Conservation (phyloP, 139 green algal genomes). For the Spirogloea muscicola region DNA sequence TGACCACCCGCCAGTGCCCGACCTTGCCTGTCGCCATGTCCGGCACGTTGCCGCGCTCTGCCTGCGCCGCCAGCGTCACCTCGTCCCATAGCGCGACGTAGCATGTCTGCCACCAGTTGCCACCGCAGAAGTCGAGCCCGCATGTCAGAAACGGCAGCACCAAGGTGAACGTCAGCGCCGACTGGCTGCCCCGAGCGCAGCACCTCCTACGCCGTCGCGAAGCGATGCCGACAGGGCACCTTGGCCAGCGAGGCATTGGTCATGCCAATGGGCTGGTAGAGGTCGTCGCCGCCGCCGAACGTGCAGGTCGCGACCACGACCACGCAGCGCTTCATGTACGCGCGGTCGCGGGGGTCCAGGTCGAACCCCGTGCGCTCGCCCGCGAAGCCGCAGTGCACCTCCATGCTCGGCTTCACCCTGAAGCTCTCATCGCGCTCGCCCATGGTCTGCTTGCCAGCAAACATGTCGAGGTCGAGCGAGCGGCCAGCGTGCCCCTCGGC, state of each 20-base stretch:
- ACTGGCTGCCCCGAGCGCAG: too few species aligned
- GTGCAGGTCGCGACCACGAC: slow-evolving; percentile 13
- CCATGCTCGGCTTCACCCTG: slow-evolving; percentile 23
- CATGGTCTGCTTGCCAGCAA: slow-evolving; percentile 36
- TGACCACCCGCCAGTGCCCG: slow-evolving; percentile 17
- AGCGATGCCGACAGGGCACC: too few species aligned
- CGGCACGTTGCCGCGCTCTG: not conserved
- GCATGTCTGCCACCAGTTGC: too few species aligned
- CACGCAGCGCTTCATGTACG: slow-evolving; percentile 6
- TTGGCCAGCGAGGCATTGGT: slow-evolving; percentile 18
- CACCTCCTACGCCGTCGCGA: too few species aligned
- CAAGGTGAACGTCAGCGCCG: too few species aligned
- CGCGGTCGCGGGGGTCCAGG: not conserved
- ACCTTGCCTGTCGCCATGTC: slow-evolving; percentile 9
- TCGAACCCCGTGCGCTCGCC: slow-evolving; percentile 26
- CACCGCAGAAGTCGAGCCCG: too few species aligned
- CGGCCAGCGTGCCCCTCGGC: slow-evolving; percentile 6
- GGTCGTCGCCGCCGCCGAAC: slow-evolving; percentile 37
- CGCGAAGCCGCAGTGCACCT: slow-evolving; percentile 37
- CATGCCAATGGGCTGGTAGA: slow-evolving; percentile 28
- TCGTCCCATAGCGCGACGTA: slow-evolving; percentile 39
- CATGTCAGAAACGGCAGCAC: too few species aligned
- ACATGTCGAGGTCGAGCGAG: slow-evolving; percentile 17
- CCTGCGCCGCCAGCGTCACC: not conserved
- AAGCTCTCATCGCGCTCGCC: slow-evolving; percentile 25